A percentile compares a stretch with the other conserved stretches of the same genome.
phyloP scores from a whole-genome alignment of 2,329 filamentous ascomycete species.

The Akanthomyces dipterigenus region DNA sequence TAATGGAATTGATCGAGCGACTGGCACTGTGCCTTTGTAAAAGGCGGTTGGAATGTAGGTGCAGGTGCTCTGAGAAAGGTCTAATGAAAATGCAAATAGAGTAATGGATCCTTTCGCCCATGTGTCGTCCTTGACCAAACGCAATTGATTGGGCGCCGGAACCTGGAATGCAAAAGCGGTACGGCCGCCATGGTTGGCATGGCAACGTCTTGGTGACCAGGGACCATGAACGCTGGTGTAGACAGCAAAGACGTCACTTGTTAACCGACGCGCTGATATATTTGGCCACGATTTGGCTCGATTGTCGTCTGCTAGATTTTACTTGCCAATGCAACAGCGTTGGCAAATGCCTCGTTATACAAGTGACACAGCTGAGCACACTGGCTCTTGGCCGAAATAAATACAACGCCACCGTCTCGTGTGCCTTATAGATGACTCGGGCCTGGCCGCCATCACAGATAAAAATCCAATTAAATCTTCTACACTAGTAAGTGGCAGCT shows the following conservation, averaged over 20 bases:
- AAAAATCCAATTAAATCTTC: too few relatives aligned
- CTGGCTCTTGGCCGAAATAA: too few relatives aligned
- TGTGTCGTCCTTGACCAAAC: too few relatives aligned
- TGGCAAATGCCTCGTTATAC: too few relatives aligned
- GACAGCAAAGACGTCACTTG: neutral
- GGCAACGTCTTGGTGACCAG: neutral
- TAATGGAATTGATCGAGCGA: neutral
- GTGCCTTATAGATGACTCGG: too few relatives aligned
- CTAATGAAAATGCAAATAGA: neutral
- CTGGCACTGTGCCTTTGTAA: neutral
- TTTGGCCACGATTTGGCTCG: neutral
- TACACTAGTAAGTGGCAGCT: too few relatives aligned
- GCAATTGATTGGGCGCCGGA: neutral
- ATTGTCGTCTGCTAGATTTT: too few relatives aligned
- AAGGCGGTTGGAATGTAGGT: slow-evolving; percentile 4
- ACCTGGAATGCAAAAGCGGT: neutral
- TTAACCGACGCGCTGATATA: neutral
- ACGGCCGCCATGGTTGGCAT: slow-evolving; percentile 4
- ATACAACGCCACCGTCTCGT: too few relatives aligned
- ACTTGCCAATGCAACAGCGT: too few relatives aligned
- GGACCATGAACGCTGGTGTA: neutral
- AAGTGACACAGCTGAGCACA: too few relatives aligned
- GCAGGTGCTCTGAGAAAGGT: neutral
- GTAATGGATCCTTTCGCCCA: neutral
- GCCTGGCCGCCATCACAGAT: too few relatives aligned